Evolutionary conservation across 306 rosid genomes (phyloP).

Genomic region (Quercus aquifolioides): DNA sequence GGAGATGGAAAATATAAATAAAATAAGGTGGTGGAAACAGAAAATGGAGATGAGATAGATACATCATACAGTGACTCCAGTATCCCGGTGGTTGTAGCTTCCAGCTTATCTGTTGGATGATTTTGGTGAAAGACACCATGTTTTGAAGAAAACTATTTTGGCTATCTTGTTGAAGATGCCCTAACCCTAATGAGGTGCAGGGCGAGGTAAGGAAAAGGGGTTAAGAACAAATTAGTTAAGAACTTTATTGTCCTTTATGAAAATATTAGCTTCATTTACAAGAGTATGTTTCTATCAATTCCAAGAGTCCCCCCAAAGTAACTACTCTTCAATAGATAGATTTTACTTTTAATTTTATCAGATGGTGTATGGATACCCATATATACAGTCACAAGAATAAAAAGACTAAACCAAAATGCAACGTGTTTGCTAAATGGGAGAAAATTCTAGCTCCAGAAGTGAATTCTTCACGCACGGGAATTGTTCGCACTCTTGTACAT

Average conservation of each 20-base stretch:
- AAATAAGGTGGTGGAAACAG: too few species aligned
- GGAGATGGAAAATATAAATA: too few species aligned
- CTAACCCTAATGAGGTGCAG: background rate
- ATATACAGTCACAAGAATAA: constrained; percentile 19
- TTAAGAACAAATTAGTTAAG: background rate
- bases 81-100: too few species aligned
- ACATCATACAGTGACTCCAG: too few species aligned
- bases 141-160: too few species aligned
- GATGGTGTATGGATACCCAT: constrained; percentile 2
- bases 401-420: constrained; percentile 11
- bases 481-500: constrained; percentile 74
- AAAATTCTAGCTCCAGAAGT: constrained; percentile 17
- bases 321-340: background rate
- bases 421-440: constrained; percentile 8
- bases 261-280: background rate
- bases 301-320: background rate
- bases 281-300: background rate
- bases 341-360: background rate
- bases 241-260: background rate
- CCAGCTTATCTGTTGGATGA: too few species aligned
- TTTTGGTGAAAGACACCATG: too few species aligned
- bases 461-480: constrained; percentile 34
- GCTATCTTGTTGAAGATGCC: too few species aligned
- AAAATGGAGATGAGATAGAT: too few species aligned
- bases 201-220: background rate